Evolutionary conservation across 2,329 filamentous ascomycete species (phyloP).

Genomic region (Talaromyces sp.): DNA sequence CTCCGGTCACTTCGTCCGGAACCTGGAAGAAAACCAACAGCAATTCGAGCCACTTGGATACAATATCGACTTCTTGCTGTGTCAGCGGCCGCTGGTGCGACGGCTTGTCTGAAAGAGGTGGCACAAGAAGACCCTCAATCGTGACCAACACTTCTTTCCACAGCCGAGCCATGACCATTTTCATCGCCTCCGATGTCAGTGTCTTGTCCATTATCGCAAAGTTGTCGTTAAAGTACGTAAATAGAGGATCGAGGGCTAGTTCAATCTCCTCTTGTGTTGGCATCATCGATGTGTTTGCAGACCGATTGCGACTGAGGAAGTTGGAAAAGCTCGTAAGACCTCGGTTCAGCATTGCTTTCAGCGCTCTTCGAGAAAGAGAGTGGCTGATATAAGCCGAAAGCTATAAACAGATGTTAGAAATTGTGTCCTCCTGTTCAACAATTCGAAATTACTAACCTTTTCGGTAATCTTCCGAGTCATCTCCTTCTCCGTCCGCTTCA

Average conservation of each 20-base stretch:
- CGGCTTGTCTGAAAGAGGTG: slow-evolving; percentile 90
- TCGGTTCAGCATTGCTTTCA: slow-evolving; percentile 70
- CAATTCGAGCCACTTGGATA: slow-evolving; percentile 89
- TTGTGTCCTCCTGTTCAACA: not conserved
- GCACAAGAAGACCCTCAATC: slow-evolving; percentile 83
- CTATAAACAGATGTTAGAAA: slow-evolving; percentile 40
- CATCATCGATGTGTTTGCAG: slow-evolving; percentile 47
- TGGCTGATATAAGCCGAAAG: slow-evolving; percentile 89
- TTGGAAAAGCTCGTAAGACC: slow-evolving; percentile 64
- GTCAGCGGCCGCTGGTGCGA: slow-evolving; percentile 78
- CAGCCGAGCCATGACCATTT: slow-evolving; percentile 92
- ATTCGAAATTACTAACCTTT: slow-evolving; percentile 59
- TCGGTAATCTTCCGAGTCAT: slow-evolving; percentile 98
- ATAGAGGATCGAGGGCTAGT: slow-evolving; percentile 75
- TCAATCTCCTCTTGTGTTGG: slow-evolving; percentile 71
- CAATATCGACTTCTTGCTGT: slow-evolving; percentile 86
- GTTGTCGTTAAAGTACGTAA: slow-evolving; percentile 96
- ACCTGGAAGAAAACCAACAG: slow-evolving; percentile 95
- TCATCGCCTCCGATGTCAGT: slow-evolving; percentile 91
- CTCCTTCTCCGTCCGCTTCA: slow-evolving; percentile 93
- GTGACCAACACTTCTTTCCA: slow-evolving; percentile 98
- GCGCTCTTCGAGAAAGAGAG: slow-evolving; percentile 76
- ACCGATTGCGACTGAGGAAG: slow-evolving; percentile 54
- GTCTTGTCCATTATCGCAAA: slow-evolving; percentile 99
- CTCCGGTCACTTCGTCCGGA: slow-evolving; percentile 74